Base-by-base conservation (phyloP, 176 grass and related monocot species). In the Paspalum vaginatum region DNA sequence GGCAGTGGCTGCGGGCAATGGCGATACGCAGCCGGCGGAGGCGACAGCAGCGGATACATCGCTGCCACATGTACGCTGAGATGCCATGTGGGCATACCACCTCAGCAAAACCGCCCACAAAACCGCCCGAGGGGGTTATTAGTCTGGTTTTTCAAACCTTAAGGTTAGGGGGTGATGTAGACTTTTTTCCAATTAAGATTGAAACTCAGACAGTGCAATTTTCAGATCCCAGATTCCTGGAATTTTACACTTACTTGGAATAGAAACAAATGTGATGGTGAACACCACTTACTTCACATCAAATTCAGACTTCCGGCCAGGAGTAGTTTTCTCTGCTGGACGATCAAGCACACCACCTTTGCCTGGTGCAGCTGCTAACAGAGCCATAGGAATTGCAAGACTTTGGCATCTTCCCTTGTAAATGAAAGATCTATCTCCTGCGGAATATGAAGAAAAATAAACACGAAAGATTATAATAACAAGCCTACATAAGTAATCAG, bases 271-370 rank as follows among this genome's bases (percentile, higher is more conserved):
- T 8, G 66, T 10, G 16, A 38, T 9, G 47, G 52, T 10, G 58
- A 56, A 66, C 39, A 44, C 43, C 51, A 72, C 58, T 79, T 90
- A 99, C 92, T 86, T 95, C 76, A 91, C 59, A 89, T 95, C 93
- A 62, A 91, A 89, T 79, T 99, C 92, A 62, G 90, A 99, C 74
- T 99, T 75, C 54, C 96, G 92, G 27, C 92, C 81, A 71, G 96
- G 96, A 57, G 86, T 77, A 88, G 83, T 55, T 92, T 95, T 99
- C 57, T 99, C 96, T 85, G 60, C 60, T 32, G 97, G 97, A 52
- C 90, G 90, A 83, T 99, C 97, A 88, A 95, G 86, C 65, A 99
- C 83, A 15, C 97, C 88, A 32, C 93, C 90, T 95, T 95, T 99
- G 71, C 97, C 97, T 73, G 88, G 86, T 39, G 88, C 86, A 79